These are phyloP conservation scores for Camelina neglecta DNA, from an alignment of 345 rosid species.

Conservation along the genomic window DNA sequence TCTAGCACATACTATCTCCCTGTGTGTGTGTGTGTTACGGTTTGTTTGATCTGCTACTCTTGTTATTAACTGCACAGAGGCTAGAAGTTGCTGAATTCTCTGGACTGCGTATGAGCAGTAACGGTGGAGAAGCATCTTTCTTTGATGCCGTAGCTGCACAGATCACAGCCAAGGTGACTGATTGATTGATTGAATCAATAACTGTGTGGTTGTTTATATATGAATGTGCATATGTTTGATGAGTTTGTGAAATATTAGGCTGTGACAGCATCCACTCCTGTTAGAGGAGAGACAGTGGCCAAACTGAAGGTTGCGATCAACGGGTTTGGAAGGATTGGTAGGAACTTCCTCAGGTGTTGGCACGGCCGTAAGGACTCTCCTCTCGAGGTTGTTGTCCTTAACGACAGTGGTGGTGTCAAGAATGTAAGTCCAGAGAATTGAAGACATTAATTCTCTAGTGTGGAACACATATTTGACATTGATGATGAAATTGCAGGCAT, in stretches of 20 bases:
- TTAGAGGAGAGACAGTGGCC: conserved; percentile 72
- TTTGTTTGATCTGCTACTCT: conserved; percentile 18
- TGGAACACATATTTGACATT: conserved; percentile 12
- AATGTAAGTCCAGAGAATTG: conserved; percentile 57
- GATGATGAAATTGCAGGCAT: conserved; percentile 60
- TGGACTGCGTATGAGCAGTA: conserved; percentile 65
- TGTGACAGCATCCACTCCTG: conserved; percentile 51
- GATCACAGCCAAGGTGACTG: conserved; percentile 68
- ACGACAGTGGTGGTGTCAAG: conserved; percentile 99
- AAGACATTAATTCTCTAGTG: conserved; percentile 9
- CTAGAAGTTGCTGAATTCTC: conserved; percentile 77
- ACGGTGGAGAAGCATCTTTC: conserved; percentile 62
- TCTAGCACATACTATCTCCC: not conserved
- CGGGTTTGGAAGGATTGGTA: conserved; percentile 96
- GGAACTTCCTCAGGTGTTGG: conserved; percentile 99
- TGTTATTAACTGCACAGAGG: conserved; percentile 53
- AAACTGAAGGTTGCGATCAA: conserved; percentile 96
- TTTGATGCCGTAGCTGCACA: conserved; percentile 76
- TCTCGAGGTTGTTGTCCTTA: conserved; percentile 85
- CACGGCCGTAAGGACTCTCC: conserved; percentile 95
- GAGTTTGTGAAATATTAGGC: conserved; percentile 48
- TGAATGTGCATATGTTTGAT: conserved; percentile 19
- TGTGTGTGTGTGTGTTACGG: not conserved
- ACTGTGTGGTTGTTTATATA: not conserved
- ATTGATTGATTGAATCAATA: not conserved